phyloP scores from a whole-genome alignment of 129 eudicot genomes.

The Flaveria trinervia region DNA sequence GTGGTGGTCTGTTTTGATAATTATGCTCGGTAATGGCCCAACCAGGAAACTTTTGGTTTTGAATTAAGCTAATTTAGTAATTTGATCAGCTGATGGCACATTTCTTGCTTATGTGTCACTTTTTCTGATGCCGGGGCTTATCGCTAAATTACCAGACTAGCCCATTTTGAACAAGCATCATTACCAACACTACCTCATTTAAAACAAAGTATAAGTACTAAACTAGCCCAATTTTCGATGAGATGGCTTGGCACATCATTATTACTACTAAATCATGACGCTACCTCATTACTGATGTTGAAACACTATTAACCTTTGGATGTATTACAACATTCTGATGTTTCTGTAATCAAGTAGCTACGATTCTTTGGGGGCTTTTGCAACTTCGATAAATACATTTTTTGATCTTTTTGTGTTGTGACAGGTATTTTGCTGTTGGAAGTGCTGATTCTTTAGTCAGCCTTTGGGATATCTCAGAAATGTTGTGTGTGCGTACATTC shows the following conservation, averaged over 20 bases:
- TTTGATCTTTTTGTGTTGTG: neutral
- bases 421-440: slow-evolving; percentile 99
- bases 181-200: neutral
- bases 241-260: neutral
- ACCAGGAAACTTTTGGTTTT: neutral
- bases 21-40: neutral
- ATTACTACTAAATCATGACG: neutral
- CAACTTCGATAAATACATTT: neutral
- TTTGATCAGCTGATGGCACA: neutral
- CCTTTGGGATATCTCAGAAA: slow-evolving; percentile 94
- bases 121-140: neutral
- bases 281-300: neutral
- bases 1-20: slow-evolving; percentile 2
- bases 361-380: neutral
- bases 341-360: slow-evolving; percentile 2
- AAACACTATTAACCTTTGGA: neutral
- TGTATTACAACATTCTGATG: neutral
- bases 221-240: neutral
- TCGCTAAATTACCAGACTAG: neutral
- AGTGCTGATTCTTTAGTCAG: slow-evolving; percentile 99
- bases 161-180: neutral
- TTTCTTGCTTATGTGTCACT: slow-evolving; percentile 7
- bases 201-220: neutral
- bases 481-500: slow-evolving; percentile 92
- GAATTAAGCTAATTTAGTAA: neutral